A percentile compares a stretch with the other conserved stretches of the same genome.
These are phyloP conservation scores for Colletotrichum echinochloae DNA, from an alignment of 2,329 filamentous ascomycete genomes.

Conservation along the genomic window DNA sequence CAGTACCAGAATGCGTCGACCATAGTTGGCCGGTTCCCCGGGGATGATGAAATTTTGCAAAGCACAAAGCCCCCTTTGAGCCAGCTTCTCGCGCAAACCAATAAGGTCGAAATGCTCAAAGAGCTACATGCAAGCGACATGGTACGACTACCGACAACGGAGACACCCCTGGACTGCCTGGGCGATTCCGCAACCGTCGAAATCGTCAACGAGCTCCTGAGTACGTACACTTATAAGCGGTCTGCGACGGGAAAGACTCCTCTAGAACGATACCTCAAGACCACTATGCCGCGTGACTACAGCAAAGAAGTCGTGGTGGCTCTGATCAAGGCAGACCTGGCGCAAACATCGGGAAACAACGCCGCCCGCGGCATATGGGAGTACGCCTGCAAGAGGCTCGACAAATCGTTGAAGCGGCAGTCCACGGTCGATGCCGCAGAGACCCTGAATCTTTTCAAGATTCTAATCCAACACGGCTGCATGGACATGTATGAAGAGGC, in stretches of 20 bases:
- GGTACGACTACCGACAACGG: not conserved
- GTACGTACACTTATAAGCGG: not conserved
- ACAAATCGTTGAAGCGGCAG: not conserved
- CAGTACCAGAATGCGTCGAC: not conserved
- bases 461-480: not conserved
- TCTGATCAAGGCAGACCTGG: slow-evolving; percentile 7
- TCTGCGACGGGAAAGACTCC: not conserved
- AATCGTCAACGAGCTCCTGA: not conserved
- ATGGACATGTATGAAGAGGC: slow-evolving; percentile 1
- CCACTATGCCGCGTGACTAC: not conserved
- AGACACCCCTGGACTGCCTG: slow-evolving; percentile 6
- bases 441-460: not conserved
- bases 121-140: not conserved
- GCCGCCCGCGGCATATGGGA: not conserved
- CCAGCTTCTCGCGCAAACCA: not conserved
- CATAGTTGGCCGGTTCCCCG: not conserved
- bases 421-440: not conserved
- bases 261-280: not conserved
- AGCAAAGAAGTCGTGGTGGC: not conserved
- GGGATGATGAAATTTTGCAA: not conserved
- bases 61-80: not conserved
- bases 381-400: not conserved
- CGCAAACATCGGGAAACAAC: not conserved
- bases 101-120: not conserved
- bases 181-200: not conserved